A percentile compares a stretch with the other conserved stretches of the same genome.
phyloP scores from a whole-genome alignment of 345 rosid species.

The Salix arbutifolia region DNA sequence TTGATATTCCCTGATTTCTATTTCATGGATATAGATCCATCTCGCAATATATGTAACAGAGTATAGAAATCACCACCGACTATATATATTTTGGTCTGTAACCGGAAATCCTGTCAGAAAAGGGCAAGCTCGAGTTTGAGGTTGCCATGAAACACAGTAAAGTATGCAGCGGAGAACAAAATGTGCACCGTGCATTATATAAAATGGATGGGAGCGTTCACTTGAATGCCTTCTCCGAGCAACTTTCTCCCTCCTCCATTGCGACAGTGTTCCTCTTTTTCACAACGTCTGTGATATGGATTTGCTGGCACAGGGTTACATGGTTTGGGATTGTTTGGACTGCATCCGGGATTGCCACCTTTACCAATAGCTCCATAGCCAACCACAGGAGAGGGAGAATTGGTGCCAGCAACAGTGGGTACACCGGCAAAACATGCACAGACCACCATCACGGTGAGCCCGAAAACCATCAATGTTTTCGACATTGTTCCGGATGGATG shows the following conservation, averaged over 20 bases:
- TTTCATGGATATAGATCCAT: not conserved
- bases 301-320: not conserved
- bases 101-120: too few relatives aligned
- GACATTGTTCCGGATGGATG: not conserved
- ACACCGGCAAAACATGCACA: not conserved
- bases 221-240: not conserved
- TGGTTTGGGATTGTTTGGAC: not conserved
- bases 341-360: not conserved
- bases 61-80: too few relatives aligned
- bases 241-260: not conserved
- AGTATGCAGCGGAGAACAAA: too few relatives aligned
- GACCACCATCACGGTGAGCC: not conserved
- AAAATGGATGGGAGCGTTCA: not conserved
- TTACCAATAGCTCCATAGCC: not conserved
- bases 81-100: too few relatives aligned
- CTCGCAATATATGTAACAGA: too few relatives aligned
- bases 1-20: not conserved
- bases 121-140: too few relatives aligned
- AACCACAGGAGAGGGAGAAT: not conserved
- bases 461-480: not conserved
- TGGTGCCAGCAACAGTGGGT: too few relatives aligned
- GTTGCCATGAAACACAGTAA: too few relatives aligned
- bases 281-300: not conserved
- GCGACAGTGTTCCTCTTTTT: not conserved
- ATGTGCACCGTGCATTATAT: too few relatives aligned